Percentiles rank a stretch among this genome's conserved stretches.
Conservation (phyloP, 352 stramenopile genomes). For the Pythium dissimile region DNA sequence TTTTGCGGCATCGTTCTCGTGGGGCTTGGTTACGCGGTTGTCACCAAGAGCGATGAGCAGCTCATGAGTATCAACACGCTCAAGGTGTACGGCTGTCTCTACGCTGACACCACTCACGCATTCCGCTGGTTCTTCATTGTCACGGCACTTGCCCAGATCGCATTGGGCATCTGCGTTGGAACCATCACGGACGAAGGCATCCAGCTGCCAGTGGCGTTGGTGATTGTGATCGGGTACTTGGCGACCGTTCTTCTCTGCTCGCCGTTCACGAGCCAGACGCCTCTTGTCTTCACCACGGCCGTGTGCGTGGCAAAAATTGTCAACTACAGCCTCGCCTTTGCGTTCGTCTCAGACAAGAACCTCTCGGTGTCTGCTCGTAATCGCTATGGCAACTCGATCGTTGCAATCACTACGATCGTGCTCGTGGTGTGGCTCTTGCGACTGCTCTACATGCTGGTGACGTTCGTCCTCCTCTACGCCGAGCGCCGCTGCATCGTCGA, state of each 20-base stretch:
- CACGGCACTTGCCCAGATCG: constrained; percentile 25
- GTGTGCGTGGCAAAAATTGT: constrained; percentile 26
- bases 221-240: constrained; percentile 33
- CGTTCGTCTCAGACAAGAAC: constrained; percentile 26
- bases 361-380: constrained; percentile 12
- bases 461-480: constrained; percentile 13
- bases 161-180: constrained; percentile 31
- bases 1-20: constrained; percentile 21
- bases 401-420: constrained; percentile 28
- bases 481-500: constrained; percentile 2
- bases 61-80: constrained; percentile 24
- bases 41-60: constrained; percentile 19
- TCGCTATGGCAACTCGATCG: constrained; percentile 24
- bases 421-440: constrained; percentile 32
- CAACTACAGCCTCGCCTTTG: constrained; percentile 34
- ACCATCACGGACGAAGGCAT: constrained; percentile 26
- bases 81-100: constrained; percentile 36
- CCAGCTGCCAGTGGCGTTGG: constrained; percentile 28
- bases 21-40: constrained; percentile 12
- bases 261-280: constrained; percentile 27
- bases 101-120: constrained; percentile 28
- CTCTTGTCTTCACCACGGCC: not conserved
- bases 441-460: constrained; percentile 28
- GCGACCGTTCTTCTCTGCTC: constrained; percentile 25
- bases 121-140: constrained; percentile 42